Conservation (phyloP, 371 early-diverging fungal genomes). For the Parasitella parasitica region DNA sequence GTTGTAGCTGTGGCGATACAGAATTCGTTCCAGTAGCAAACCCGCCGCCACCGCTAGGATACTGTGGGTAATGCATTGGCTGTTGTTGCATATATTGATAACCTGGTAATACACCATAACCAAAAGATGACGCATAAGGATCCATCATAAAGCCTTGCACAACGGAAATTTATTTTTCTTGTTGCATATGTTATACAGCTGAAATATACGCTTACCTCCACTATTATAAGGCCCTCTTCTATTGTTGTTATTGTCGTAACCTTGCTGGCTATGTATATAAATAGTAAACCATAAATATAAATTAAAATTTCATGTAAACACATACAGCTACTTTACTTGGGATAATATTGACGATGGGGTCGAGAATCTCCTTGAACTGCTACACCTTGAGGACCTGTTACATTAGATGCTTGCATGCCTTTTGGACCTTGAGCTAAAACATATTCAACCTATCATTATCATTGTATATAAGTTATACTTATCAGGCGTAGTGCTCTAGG, state of each 20-base stretch:
- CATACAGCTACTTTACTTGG: not conserved
- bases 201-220: not conserved
- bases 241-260: not conserved
- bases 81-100: conserved; percentile 6
- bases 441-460: conserved; percentile 71
- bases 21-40: not conserved
- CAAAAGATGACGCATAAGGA: conserved; percentile 5
- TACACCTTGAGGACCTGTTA: conserved; percentile 74
- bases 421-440: conserved; percentile 80
- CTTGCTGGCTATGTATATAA: not conserved
- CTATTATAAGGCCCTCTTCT: conserved; percentile 2
- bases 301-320: not conserved
- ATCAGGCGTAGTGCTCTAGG: too few species aligned
- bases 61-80: not conserved
- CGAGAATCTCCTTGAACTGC: conserved; percentile 76
- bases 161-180: not conserved
- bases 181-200: not conserved
- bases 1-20: not conserved
- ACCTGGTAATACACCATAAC: not conserved
- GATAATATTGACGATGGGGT: conserved; percentile 24
- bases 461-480: too few species aligned
- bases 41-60: not conserved
- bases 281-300: not conserved
- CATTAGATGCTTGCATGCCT: conserved; percentile 83
- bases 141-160: conserved; percentile 9